Percentiles rank a stretch among this genome's conserved stretches.
Conservation (phyloP, 164 flowering plant species). For the Cinnamomum micranthum region DNA sequence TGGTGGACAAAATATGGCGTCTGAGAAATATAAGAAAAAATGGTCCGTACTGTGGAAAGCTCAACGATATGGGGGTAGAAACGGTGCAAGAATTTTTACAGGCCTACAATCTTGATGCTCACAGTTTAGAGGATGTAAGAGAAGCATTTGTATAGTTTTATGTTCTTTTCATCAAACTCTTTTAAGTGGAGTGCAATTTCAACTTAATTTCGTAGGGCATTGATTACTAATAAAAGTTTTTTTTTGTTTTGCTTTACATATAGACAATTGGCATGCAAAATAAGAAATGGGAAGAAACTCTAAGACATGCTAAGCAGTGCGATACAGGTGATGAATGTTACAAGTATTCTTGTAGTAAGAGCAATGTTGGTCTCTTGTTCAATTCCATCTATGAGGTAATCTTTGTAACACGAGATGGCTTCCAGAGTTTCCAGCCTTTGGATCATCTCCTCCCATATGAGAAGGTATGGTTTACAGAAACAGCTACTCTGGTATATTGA, state of each 20-base stretch:
- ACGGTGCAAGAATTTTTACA: constrained; percentile 72
- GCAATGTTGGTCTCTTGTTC: constrained; percentile 34
- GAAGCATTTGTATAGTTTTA: no score
- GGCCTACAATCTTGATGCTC: constrained; percentile 32
- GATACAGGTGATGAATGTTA: constrained; percentile 41
- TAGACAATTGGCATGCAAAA: constrained; percentile 65
- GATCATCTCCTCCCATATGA: constrained; percentile 25
- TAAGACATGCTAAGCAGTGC: constrained; percentile 60
- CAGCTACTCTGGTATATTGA: not conserved
- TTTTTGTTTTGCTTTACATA: constrained; percentile 12
- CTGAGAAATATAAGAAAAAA: constrained; percentile 75
- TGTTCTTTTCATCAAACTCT: no score
- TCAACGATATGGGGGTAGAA: constrained; percentile 30
- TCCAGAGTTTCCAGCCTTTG: constrained; percentile 27
- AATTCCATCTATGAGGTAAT: constrained; percentile 47
- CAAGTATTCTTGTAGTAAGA: constrained; percentile 29
- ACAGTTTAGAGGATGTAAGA: constrained; percentile 47
- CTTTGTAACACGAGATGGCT: constrained; percentile 39
- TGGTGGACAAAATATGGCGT: constrained; percentile 80
- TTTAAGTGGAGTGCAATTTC: not conserved
- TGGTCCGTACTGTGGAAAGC: constrained; percentile 59
- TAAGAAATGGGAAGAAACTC: constrained; percentile 55
- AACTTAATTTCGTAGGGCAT: not conserved
- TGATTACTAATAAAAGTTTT: not conserved
- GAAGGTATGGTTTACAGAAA: constrained; percentile 33